Evolutionary conservation across 257 asterid species (phyloP).

Genomic region (Orobanche coerulescens): DNA sequence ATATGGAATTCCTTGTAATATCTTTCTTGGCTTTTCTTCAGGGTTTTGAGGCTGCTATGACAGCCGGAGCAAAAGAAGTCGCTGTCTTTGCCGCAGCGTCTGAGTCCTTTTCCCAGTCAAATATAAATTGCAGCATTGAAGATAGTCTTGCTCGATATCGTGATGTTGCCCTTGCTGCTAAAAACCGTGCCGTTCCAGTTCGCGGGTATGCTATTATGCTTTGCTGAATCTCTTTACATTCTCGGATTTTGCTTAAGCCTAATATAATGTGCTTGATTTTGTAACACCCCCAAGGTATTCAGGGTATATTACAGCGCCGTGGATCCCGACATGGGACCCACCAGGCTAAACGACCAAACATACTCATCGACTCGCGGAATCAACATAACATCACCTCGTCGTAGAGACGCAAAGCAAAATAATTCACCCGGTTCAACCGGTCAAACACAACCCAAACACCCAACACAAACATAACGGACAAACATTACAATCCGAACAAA

Average conservation of each 20-base stretch:
- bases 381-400: too few species aligned
- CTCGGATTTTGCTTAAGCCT: neutral
- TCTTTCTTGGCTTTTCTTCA: slow-evolving; percentile 24
- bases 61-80: slow-evolving; percentile 86
- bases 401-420: too few species aligned
- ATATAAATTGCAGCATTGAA: slow-evolving; percentile 73
- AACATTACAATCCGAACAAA: too few species aligned
- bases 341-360: too few species aligned
- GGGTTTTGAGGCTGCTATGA: slow-evolving; percentile 88
- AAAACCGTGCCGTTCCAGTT: slow-evolving; percentile 51
- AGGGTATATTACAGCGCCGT: too few species aligned
- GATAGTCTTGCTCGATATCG: slow-evolving; percentile 75
- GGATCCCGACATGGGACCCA: too few species aligned
- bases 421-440: too few species aligned
- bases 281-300: too few species aligned
- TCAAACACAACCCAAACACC: too few species aligned
- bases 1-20: neutral
- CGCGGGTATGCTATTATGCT: slow-evolving; percentile 60
- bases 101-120: slow-evolving; percentile 76
- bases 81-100: slow-evolving; percentile 94
- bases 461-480: too few species aligned
- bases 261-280: neutral
- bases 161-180: slow-evolving; percentile 73
- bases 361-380: too few species aligned
- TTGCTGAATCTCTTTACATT: neutral